These are phyloP conservation scores for Lachnellula arida DNA, from an alignment of 2,329 filamentous ascomycete genomes.

Conservation along the genomic window DNA sequence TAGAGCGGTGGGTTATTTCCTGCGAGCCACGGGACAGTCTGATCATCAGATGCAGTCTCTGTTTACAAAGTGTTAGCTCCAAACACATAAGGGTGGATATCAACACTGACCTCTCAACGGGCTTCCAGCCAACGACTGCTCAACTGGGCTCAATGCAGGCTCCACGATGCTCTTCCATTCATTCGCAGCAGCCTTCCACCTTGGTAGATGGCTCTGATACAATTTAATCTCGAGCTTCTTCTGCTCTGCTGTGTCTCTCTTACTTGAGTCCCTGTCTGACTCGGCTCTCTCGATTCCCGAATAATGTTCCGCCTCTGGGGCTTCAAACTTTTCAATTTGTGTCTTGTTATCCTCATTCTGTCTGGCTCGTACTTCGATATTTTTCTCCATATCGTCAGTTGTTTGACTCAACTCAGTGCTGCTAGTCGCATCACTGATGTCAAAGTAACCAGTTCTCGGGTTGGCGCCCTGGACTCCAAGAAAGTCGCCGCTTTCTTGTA, in stretches of 20 bases:
- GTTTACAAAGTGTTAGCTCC: not conserved
- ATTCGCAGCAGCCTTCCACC: conserved; percentile 32
- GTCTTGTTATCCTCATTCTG: conserved; percentile 11
- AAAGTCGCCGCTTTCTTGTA: conserved; percentile 54
- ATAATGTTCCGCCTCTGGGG: conserved; percentile 26
- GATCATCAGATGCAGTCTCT: conserved; percentile 15
- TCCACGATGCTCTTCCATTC: conserved; percentile 35
- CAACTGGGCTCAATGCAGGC: conserved; percentile 36
- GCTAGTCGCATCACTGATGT: conserved; percentile 42
- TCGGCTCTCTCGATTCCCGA: conserved; percentile 38
- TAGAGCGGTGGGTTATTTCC: conserved; percentile 11
- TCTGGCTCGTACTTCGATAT: conserved; percentile 23
- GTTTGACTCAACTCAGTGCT: conserved; percentile 18
- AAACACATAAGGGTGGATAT: conserved; percentile 35
- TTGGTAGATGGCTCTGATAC: conserved; percentile 30
- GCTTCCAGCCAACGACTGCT: conserved; percentile 14
- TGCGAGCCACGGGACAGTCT: conserved; percentile 18
- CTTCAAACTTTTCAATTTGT: conserved; percentile 25
- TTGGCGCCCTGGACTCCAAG: conserved; percentile 56
- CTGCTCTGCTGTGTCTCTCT: conserved; percentile 35
- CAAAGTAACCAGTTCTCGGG: conserved; percentile 49
- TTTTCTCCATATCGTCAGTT: conserved; percentile 31
- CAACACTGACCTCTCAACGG: conserved; percentile 12
- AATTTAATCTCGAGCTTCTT: conserved; percentile 44
- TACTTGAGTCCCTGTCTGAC: conserved; percentile 34